Conservation (phyloP, 2,329 filamentous ascomycete genomes). For the Pseudodiploospora longispora region DNA sequence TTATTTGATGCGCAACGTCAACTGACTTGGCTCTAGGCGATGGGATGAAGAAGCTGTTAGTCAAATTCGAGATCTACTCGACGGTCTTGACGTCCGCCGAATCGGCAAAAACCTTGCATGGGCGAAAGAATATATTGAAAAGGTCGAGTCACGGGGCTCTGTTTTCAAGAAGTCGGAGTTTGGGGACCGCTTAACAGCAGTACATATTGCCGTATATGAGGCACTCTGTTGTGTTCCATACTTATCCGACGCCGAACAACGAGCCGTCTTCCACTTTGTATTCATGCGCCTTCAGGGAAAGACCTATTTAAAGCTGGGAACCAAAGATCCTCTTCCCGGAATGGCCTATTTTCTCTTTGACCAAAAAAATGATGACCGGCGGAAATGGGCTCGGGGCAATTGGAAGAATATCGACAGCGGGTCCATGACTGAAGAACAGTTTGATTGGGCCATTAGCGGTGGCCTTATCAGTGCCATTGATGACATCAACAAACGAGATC, state of each 20-base stretch:
- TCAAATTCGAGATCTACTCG: slow-evolving; percentile 47
- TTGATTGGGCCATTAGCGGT: slow-evolving; percentile 79
- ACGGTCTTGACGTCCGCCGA: slow-evolving; percentile 52
- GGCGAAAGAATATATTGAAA: slow-evolving; percentile 47
- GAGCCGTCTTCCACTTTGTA: slow-evolving; percentile 65
- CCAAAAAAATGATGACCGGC: slow-evolving; percentile 47
- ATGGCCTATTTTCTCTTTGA: slow-evolving; percentile 78
- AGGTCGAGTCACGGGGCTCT: slow-evolving; percentile 39
- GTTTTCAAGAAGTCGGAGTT: slow-evolving; percentile 40
- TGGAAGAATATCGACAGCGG: slow-evolving; percentile 45
- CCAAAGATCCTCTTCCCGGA: slow-evolving; percentile 67
- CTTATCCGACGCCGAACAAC: slow-evolving; percentile 47
- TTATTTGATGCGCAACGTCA: not conserved
- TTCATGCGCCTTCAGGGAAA: slow-evolving; percentile 68
- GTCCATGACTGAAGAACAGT: slow-evolving; percentile 61
- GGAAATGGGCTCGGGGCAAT: slow-evolving; percentile 30
- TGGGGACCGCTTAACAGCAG: slow-evolving; percentile 41
- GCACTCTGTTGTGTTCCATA: slow-evolving; percentile 78
- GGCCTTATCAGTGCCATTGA: slow-evolving; percentile 60
- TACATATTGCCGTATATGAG: slow-evolving; percentile 79
- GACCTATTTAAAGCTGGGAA: slow-evolving; percentile 67
- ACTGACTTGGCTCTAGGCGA: slow-evolving; percentile 22
- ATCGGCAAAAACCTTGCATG: slow-evolving; percentile 52
- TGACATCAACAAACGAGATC: slow-evolving; percentile 45
- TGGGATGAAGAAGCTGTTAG: slow-evolving; percentile 43